Evolutionary conservation across 2,329 filamentous ascomycete species (phyloP).

Genomic region (Arachnopeziza araneosa): DNA sequence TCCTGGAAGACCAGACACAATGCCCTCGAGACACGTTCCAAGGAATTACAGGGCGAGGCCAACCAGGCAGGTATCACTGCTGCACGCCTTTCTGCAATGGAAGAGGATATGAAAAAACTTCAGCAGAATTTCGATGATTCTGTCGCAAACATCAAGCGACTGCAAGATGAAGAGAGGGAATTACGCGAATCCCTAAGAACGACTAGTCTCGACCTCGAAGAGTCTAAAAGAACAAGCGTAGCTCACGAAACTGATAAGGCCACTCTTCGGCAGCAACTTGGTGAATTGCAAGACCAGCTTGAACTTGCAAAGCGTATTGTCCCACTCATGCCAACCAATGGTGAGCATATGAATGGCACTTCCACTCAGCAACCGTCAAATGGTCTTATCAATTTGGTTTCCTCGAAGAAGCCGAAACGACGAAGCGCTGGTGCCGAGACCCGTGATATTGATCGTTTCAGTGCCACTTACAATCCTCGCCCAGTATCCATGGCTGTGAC

Average conservation of each 20-base stretch:
- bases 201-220: slow-evolving; percentile 76
- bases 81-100: slow-evolving; percentile 83
- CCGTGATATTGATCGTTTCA: slow-evolving; percentile 84
- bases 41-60: slow-evolving; percentile 91
- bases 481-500: slow-evolving; percentile 93
- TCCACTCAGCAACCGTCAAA: slow-evolving; percentile 50
- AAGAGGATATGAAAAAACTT: slow-evolving; percentile 90
- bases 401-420: slow-evolving; percentile 94
- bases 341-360: slow-evolving; percentile 61
- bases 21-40: slow-evolving; percentile 79
- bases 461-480: slow-evolving; percentile 85
- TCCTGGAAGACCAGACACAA: slow-evolving; percentile 93
- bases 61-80: slow-evolving; percentile 97
- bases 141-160: slow-evolving; percentile 79
- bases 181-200: slow-evolving; percentile 76
- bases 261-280: slow-evolving; percentile 79
- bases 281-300: slow-evolving; percentile 86
- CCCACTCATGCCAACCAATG: slow-evolving; percentile 62
- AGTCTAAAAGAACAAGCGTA: slow-evolving; percentile 66
- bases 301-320: slow-evolving; percentile 68
- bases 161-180: slow-evolving; percentile 89
- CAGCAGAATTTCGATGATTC: slow-evolving; percentile 89
- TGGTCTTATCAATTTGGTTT: slow-evolving; percentile 92
- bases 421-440: slow-evolving; percentile 85
- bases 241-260: slow-evolving; percentile 81